Evolutionary conservation across 257 asterid species (phyloP).

Genomic region (Scutellaria baicalensis): DNA sequence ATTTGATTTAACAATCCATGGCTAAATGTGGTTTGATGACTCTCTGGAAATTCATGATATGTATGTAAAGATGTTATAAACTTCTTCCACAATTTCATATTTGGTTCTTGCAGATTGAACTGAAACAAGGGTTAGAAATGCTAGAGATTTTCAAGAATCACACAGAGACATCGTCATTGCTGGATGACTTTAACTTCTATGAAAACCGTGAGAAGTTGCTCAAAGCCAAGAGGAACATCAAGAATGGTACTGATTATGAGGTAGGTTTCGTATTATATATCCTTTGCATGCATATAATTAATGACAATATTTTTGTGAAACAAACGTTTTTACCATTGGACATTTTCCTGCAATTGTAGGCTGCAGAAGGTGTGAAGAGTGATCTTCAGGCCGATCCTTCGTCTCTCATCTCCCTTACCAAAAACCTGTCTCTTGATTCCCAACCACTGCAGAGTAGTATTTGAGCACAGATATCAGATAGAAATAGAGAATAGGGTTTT

Average conservation of each 20-base stretch:
- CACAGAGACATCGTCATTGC: slow-evolving; percentile 45
- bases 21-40: no score
- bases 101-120: slow-evolving; percentile 40
- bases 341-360: neutral
- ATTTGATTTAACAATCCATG: neutral
- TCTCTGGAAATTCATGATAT: no score
- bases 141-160: slow-evolving; percentile 60
- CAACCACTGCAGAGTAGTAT: slow-evolving; percentile 31
- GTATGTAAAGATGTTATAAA: neutral
- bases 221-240: slow-evolving; percentile 34
- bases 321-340: neutral
- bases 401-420: slow-evolving; percentile 39
- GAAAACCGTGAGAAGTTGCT: slow-evolving; percentile 61
- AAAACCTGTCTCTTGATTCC: slow-evolving; percentile 41
- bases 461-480: slow-evolving; percentile 7
- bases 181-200: slow-evolving; percentile 68
- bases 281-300: no score
- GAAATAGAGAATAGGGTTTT: neutral
- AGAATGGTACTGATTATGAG: slow-evolving; percentile 19
- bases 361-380: slow-evolving; percentile 22
- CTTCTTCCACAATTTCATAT: neutral
- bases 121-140: slow-evolving; percentile 75
- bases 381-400: slow-evolving; percentile 17
- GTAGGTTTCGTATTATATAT: slow-evolving; percentile 15
- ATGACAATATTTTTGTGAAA: no score